These are phyloP conservation scores for Vigna hirtella DNA, from an alignment of 306 rosid genomes.

Conservation along the genomic window DNA sequence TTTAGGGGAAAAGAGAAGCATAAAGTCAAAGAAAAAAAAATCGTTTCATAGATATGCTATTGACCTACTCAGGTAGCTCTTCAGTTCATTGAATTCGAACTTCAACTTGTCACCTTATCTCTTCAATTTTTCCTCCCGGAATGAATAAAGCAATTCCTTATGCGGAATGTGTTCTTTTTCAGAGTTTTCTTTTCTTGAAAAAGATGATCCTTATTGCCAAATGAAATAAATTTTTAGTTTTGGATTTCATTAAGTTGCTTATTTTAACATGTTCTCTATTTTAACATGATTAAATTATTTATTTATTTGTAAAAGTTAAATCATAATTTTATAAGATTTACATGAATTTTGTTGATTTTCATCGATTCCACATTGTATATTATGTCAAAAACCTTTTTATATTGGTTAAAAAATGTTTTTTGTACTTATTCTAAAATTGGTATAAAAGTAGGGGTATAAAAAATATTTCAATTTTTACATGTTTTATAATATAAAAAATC, in stretches of 20 bases:
- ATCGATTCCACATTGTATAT: no score
- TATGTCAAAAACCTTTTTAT: no score
- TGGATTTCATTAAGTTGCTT: not conserved
- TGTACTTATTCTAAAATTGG: no score
- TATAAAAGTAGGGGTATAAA: no score
- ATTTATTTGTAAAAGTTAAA: no score
- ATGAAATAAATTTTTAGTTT: not conserved
- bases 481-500: no score
- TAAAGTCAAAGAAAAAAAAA: not conserved
- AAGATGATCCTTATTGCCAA: not conserved
- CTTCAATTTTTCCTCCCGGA: not conserved
- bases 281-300: not conserved
- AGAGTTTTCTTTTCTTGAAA: not conserved
- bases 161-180: not conserved
- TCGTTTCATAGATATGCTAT: not conserved
- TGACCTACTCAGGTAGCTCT: not conserved
- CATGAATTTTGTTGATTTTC: no score
- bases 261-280: not conserved
- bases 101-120: not conserved
- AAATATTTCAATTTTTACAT: no score
- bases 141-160: not conserved
- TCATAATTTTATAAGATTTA: no score
- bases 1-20: not conserved
- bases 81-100: conserved; percentile 17
- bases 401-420: no score